Base-by-base conservation (phyloP, 1,284 basidiomycete species). In the Malassezia psittaci region DNA sequence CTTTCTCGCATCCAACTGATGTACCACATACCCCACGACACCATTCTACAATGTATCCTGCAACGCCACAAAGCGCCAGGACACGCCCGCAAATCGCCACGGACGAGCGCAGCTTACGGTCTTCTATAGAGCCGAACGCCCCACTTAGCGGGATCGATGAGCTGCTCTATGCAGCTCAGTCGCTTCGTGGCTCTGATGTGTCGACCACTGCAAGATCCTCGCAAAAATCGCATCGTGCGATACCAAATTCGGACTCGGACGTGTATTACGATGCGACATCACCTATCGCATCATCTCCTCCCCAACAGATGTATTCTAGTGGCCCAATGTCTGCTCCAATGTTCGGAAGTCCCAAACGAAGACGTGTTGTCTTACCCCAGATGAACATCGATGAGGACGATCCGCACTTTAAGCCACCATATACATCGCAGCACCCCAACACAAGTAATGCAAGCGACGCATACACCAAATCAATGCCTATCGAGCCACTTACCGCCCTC, bases 101-200 rank as follows among this genome's bases (percentile, higher is more conserved):
- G n/a, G 54, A 56, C 12, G 55, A 57, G 33, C 33, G 13, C 13
- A 15, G 16, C 13, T n/a, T 21, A 2, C n/a, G 24, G 8, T 16
- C n/a, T 16, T 36, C 34, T 11, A 12, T 13, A 1, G 51, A 18
- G 56, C 51, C n/a, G 38, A 48, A 39, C 15, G 48, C 48, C 38
- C 48, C 54, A 11, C 24, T 40, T 24, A 67, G 60, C 41, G 69
- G 69, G 24, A 71, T 74, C 51, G 71, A 74, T 53, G 71, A 72
- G 57, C 63, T 74, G 15, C 62, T 74, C 10, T 68, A 74, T 32
- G 71, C 71, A 5, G 71, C 71, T 13, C 67, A 74, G 53, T 66
- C 66, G 35, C 62, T 72, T 42, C 69, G 55, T 50, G n/a, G 59
- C 59, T 8, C 47, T 3, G 47, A 48, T 8, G 2, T 36, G 43